Evolutionary conservation across 169 alveolate species (phyloP).

Genomic region (Pseudocohnilembus persalinus): DNA sequence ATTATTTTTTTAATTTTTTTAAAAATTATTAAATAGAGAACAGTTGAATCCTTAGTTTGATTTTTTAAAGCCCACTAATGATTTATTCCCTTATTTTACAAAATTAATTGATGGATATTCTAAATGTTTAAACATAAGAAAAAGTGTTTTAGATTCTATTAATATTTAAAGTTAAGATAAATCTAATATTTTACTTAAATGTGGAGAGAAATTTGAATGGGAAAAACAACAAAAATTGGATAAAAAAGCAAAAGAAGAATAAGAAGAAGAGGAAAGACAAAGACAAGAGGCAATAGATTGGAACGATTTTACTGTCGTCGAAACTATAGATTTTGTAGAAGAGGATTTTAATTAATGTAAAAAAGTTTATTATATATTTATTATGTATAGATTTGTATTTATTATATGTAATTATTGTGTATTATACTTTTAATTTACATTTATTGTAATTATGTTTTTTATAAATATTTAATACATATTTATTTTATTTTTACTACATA

Average conservation of each 20-base stretch:
- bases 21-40: no score
- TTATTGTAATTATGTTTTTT: no score
- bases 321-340: constrained; percentile 71
- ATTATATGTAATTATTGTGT: no score
- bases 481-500: no score
- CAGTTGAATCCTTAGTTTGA: constrained; percentile 77
- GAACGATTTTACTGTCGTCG: constrained; percentile 74
- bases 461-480: no score
- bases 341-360: constrained; percentile 47
- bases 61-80: constrained; percentile 82
- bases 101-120: constrained; percentile 73
- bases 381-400: no score
- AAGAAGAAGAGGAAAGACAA: constrained; percentile 60
- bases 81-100: constrained; percentile 75
- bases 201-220: constrained; percentile 55
- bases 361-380: no score
- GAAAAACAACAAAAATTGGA: constrained; percentile 57
- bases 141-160: constrained; percentile 58
- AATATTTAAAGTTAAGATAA: constrained; percentile 49
- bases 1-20: no score
- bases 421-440: no score
- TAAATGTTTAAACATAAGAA: constrained; percentile 62
- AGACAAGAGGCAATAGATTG: constrained; percentile 73
- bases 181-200: constrained; percentile 24
- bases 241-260: constrained; percentile 38